Evolutionary conservation across 352 stramenopile species (phyloP), one percentile per base, ranked within the genome.

Genomic region (Pythium phragmitis): DNA sequence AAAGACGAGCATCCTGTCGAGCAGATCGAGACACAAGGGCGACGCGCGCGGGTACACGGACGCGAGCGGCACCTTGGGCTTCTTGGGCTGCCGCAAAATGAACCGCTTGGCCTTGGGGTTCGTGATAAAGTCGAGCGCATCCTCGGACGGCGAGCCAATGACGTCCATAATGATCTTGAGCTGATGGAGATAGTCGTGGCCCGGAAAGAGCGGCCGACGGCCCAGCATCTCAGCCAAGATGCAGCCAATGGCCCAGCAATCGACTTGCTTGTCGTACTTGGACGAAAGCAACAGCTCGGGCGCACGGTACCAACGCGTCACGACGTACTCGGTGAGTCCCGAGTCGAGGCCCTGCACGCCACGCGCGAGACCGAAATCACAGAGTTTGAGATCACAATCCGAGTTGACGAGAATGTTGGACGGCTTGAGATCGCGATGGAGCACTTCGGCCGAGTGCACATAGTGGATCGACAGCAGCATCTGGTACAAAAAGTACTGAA

Each of bases 131-230:
- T 96, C 78, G 28, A 98, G 65, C 37, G 97, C 92, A 0, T 87
- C 86, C 50, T 98, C 83, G 28, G 72, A 73, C 14, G 89, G 88
- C 39, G 87, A 96, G 37, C 92, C 92, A 46, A 98, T 80, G 60
- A 96, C 93, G 60, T 97, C 88, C 62, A 85, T 94, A 60, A 98
- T 98, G 70, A 98, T 94, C 75, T 97, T 88, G 48, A 99, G 93
- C 77, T 99, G 97, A 74, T 99, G 93, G 75, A 99, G 99, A 76
- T 99, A 99, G 75, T 99, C 97, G 57, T 99, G 93, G 2, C 92
- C 92, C 5, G 90, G 92, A 47, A 98, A 98, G 16, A 98, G 78
- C 46, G 90, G 90, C 49, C 94, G 96, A 42, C 88, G 79, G 11
- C 84, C 86, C 1, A 98, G 77, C 41, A 98, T 69, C 69, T 98